Conservation (phyloP, 345 rosid genomes). For the Acer yangbiense region DNA sequence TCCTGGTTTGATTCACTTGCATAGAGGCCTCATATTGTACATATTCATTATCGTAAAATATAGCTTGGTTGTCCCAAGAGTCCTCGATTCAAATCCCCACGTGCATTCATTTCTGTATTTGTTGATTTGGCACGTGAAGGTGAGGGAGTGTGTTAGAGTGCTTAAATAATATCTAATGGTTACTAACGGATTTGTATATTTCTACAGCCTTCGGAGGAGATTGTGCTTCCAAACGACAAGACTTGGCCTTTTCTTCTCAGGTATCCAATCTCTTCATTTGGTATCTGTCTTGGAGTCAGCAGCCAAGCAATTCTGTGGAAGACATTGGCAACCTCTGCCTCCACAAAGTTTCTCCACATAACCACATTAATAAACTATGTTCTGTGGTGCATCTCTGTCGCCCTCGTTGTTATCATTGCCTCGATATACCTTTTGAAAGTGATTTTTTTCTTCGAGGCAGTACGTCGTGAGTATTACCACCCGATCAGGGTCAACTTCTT, state of each 20-base stretch:
- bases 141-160: no score
- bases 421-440: conserved; percentile 63
- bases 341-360: conserved; percentile 73
- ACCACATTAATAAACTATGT: conserved; percentile 43
- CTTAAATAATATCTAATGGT: no score
- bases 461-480: conserved; percentile 82
- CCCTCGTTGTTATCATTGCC: conserved; percentile 50
- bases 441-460: conserved; percentile 76
- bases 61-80: no score
- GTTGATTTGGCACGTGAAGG: not conserved
- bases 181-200: no score
- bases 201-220: conserved; percentile 66
- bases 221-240: conserved; percentile 75
- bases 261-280: conserved; percentile 71
- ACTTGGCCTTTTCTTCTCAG: conserved; percentile 92
- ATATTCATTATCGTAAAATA: no score
- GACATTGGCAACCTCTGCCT: conserved; percentile 58
- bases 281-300: conserved; percentile 90
- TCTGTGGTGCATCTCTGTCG: conserved; percentile 70
- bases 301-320: conserved; percentile 97
- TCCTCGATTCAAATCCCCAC: no score
- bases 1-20: no score
- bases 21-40: no score
- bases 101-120: no score
- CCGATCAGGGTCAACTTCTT: conserved; percentile 91